Conservation (phyloP, 495 filamentous ascomycete genomes). For the Aspergillus homomorphus region DNA sequence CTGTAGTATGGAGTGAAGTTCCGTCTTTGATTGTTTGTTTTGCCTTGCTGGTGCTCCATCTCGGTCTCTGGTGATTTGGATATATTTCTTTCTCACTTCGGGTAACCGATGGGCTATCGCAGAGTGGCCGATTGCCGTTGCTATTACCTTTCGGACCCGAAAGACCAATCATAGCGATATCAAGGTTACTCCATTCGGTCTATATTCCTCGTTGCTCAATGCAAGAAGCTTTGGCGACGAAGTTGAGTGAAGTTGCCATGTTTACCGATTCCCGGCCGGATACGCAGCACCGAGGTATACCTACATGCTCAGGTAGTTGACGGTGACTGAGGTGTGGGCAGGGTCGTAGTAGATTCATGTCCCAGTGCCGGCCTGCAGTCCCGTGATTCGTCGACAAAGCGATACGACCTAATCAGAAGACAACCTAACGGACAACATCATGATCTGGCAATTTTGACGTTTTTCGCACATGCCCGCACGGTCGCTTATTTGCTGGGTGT, state of each 20-base stretch:
- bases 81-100: neutral
- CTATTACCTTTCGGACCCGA: neutral
- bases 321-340: neutral
- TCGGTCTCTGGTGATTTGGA: too few species aligned
- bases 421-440: neutral
- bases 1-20: neutral
- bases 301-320: too few species aligned
- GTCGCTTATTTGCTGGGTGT: slow-evolving; percentile 4
- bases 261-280: neutral
- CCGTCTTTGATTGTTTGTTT: neutral
- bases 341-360: neutral
- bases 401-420: neutral
- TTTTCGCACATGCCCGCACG: slow-evolving; percentile 7
- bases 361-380: slow-evolving; percentile 3
- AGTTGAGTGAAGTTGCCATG: neutral
- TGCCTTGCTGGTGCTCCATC: neutral
- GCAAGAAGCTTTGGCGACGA: neutral
- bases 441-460: neutral
- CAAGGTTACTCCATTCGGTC: too few species aligned
- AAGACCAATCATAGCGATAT: neutral
- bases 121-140: slow-evolving; percentile 1
- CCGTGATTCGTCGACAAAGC: slow-evolving; percentile 17
- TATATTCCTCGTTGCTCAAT: neutral
- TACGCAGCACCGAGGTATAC: neutral
- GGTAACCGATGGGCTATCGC: neutral